phyloP scores from a whole-genome alignment of 2,329 filamentous ascomycete species.

The Claviceps cyperi region DNA sequence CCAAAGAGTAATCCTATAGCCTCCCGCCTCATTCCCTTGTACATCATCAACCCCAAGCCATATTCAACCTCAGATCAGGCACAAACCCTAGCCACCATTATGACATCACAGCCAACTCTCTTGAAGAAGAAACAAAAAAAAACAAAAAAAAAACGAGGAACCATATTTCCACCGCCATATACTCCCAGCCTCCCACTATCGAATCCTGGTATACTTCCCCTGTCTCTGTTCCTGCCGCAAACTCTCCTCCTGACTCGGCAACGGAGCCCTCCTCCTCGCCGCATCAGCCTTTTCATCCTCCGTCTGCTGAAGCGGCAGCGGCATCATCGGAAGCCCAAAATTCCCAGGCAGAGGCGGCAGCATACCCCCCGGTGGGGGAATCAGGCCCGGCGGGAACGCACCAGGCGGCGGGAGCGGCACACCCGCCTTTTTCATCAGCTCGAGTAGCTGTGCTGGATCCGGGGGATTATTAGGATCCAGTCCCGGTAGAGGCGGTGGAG shows the following conservation, averaged over 20 bases:
- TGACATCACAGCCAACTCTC: too few relatives aligned
- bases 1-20: too few relatives aligned
- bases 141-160: not conserved
- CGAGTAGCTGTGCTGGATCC: constrained; percentile 45
- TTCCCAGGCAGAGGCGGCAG: constrained; percentile 17
- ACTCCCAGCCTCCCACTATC: not conserved
- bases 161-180: not conserved
- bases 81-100: too few relatives aligned
- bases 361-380: constrained; percentile 25
- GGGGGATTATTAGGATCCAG: constrained; percentile 46
- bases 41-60: too few relatives aligned
- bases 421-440: constrained; percentile 52
- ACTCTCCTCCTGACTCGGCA: constrained; percentile 76
- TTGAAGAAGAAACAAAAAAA: not conserved
- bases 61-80: too few relatives aligned
- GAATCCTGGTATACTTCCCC: constrained; percentile 40
- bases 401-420: constrained; percentile 43
- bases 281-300: constrained; percentile 19
- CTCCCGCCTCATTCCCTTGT: too few relatives aligned
- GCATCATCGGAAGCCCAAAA: constrained; percentile 22
- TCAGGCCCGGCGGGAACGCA: constrained; percentile 28
- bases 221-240: constrained; percentile 60
- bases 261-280: constrained; percentile 43
- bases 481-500: constrained; percentile 37
- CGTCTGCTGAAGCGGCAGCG: constrained; percentile 23